Evolutionary conservation across 805 yeast species (phyloP).

Genomic region (Jamesozyma piceae): DNA sequence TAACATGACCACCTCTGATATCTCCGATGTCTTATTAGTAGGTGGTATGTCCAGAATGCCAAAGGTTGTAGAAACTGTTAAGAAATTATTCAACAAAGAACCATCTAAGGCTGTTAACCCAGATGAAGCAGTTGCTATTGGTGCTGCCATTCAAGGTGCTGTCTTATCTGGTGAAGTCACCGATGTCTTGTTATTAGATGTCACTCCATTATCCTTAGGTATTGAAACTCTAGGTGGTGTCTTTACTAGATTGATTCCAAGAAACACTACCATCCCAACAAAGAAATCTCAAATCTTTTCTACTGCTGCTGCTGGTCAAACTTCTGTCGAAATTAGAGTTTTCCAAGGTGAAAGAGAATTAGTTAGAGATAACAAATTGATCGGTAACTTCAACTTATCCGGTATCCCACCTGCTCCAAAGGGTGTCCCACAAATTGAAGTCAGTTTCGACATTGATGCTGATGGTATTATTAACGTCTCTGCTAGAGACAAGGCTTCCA

Average conservation of each 20-base stretch:
- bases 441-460: constrained; percentile 91
- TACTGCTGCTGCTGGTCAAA: constrained; percentile 93
- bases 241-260: constrained; percentile 77
- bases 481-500: constrained; percentile 88
- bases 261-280: constrained; percentile 94
- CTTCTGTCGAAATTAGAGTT: constrained; percentile 93
- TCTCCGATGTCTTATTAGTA: constrained; percentile 68
- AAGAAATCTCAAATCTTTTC: constrained; percentile 94
- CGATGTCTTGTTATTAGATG: constrained; percentile 83
- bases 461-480: constrained; percentile 95
- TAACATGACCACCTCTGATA: constrained; percentile 51
- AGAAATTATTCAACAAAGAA: constrained; percentile 63
- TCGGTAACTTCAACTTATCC: constrained; percentile 90
- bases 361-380: constrained; percentile 93
- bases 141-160: constrained; percentile 98
- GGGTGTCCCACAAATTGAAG: constrained; percentile 78
- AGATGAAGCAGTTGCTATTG: constrained; percentile 88
- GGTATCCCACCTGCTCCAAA: constrained; percentile 85
- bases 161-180: constrained; percentile 91
- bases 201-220: constrained; percentile 81
- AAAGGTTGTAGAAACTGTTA: constrained; percentile 61
- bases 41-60: constrained; percentile 94
- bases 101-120: constrained; percentile 93
- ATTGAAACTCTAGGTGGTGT: constrained; percentile 98
- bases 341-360: constrained; percentile 99